A percentile compares a stretch with the other conserved stretches of the same genome.
These are phyloP conservation scores for Leptomonas seymouri DNA, from an alignment of 208 protist species.

Conservation along the genomic window DNA sequence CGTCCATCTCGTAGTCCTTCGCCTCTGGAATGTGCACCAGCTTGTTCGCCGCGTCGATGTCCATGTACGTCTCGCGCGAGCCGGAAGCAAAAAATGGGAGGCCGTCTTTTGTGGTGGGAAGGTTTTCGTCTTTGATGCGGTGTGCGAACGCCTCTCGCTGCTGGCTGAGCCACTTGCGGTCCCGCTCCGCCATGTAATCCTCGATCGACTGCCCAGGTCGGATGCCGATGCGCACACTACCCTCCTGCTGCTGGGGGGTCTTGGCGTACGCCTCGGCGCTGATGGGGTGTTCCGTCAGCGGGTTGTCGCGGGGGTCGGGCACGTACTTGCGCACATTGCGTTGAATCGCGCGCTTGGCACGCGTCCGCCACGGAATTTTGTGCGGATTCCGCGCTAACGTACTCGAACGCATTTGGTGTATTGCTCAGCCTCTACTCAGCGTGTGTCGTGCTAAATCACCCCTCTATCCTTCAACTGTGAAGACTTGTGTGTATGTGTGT, in stretches of 20 bases:
- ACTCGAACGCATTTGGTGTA: conserved; percentile 10
- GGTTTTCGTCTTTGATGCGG: conserved; percentile 42
- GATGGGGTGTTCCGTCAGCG: conserved; percentile 80
- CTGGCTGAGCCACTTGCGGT: conserved; percentile 69
- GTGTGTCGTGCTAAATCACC: background rate
- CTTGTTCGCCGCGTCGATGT: conserved; percentile 67
- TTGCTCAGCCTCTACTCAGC: background rate
- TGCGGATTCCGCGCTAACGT: conserved; percentile 12
- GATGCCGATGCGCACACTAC: conserved; percentile 78
- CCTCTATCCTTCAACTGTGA: too few relatives aligned
- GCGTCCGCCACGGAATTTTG: conserved; percentile 55
- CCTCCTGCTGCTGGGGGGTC: conserved; percentile 74
- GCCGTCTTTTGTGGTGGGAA: conserved; percentile 74
- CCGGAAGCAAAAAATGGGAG: conserved; percentile 65
- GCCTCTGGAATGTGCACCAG: conserved; percentile 55
- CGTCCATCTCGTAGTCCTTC: conserved; percentile 83
- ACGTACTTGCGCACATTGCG: conserved; percentile 70
- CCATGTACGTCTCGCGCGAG: conserved; percentile 66
- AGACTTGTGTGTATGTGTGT: too few relatives aligned
- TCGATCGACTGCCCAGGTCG: conserved; percentile 83
- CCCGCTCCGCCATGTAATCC: conserved; percentile 88
- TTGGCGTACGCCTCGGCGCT: conserved; percentile 63
- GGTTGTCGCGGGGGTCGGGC: conserved; percentile 81
- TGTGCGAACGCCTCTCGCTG: conserved; percentile 42
- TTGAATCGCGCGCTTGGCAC: conserved; percentile 60